These are phyloP conservation scores for Parasarocladium wereldwijsianum DNA, from an alignment of 2,329 filamentous ascomycete species.

Conservation along the genomic window DNA sequence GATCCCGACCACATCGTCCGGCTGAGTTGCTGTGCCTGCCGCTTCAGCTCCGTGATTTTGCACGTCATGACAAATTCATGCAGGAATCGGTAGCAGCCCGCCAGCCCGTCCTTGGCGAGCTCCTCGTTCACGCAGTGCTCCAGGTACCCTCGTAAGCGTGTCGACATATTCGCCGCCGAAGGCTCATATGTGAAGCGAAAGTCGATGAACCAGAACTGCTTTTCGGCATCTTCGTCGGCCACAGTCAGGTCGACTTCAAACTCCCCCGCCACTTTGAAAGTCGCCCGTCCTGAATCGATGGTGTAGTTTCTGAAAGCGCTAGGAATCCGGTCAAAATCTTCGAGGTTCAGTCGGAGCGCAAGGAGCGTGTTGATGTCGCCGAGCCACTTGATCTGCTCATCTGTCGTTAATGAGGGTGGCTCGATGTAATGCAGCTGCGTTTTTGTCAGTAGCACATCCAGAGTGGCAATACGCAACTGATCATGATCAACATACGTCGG, in stretches of 20 bases:
- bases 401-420: slow-evolving; percentile 52
- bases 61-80: slow-evolving; percentile 82
- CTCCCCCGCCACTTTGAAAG: slow-evolving; percentile 68
- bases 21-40: slow-evolving; percentile 59
- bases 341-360: slow-evolving; percentile 67
- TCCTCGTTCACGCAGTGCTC: slow-evolving; percentile 59
- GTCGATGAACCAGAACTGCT: slow-evolving; percentile 90
- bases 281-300: slow-evolving; percentile 76
- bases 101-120: slow-evolving; percentile 54
- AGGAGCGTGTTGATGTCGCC: slow-evolving; percentile 73
- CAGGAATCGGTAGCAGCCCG: slow-evolving; percentile 71
- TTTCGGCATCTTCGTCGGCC: slow-evolving; percentile 66
- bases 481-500: slow-evolving; percentile 44
- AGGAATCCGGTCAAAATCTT: slow-evolving; percentile 66
- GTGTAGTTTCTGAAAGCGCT: slow-evolving; percentile 61
- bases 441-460: neutral
- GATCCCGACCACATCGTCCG: slow-evolving; percentile 64
- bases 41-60: slow-evolving; percentile 71
- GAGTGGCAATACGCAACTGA: neutral
- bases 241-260: slow-evolving; percentile 91
- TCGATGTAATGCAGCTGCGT: slow-evolving; percentile 60
- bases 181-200: slow-evolving; percentile 74
- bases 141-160: slow-evolving; percentile 48
- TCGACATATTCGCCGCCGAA: slow-evolving; percentile 43
- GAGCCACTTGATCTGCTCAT: slow-evolving; percentile 60